Conservation (phyloP, 2,329 filamentous ascomycete genomes). For the Apiospora rasikravindrae region DNA sequence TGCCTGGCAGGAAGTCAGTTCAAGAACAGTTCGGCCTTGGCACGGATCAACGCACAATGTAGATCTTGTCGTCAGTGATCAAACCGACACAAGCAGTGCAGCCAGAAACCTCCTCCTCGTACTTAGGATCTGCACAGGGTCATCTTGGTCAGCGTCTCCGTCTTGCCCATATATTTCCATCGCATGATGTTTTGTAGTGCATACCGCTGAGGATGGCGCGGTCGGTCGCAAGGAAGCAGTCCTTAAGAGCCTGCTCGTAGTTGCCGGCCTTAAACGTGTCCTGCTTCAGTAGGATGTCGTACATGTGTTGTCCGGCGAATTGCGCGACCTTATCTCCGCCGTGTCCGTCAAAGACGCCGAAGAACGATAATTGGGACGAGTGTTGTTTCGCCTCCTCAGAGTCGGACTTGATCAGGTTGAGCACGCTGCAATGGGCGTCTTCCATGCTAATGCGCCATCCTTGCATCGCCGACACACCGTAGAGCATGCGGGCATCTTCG, state of each 20-base stretch:
- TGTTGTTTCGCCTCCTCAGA: conserved; percentile 64
- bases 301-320: conserved; percentile 90
- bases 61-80: conserved; percentile 90
- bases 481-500: conserved; percentile 91
- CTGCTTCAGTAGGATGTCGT: conserved; percentile 94
- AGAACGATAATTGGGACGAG: conserved; percentile 84
- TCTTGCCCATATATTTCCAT: neutral
- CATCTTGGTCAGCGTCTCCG: conserved; percentile 3
- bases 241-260: conserved; percentile 94
- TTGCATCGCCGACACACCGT: conserved; percentile 98
- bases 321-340: conserved; percentile 95
- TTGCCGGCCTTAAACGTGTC: conserved; percentile 90
- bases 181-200: conserved; percentile 23
- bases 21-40: conserved; percentile 16
- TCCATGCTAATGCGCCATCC: conserved; percentile 99
- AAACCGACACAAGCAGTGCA: conserved; percentile 94
- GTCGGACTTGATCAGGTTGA: conserved; percentile 75
- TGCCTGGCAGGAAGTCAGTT: conserved; percentile 56
- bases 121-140: conserved; percentile 78
- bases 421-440: conserved; percentile 87
- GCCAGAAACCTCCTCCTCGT: conserved; percentile 96
- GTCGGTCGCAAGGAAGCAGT: conserved; percentile 95
- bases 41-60: conserved; percentile 72
- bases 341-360: conserved; percentile 97
- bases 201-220: conserved; percentile 93